Percentiles rank a stretch among this genome's conserved stretches.
Evolutionary conservation across 257 asterid species (phyloP).

Genomic region (Penstemon eatonii): DNA sequence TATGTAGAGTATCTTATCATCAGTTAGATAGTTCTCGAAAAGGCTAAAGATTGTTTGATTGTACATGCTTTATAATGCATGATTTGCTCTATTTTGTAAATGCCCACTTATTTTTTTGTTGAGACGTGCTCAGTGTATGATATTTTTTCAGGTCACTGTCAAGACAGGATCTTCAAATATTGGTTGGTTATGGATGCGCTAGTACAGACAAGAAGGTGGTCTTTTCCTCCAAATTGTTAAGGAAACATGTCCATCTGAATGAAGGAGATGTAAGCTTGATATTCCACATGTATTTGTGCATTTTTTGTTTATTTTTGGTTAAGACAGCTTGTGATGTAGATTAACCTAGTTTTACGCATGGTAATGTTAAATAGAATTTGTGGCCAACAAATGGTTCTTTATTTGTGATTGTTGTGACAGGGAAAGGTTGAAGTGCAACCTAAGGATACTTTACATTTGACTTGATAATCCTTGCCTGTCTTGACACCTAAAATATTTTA

Average conservation of each 20-base stretch:
- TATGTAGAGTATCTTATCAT: not conserved
- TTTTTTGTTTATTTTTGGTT: slow-evolving; percentile 11
- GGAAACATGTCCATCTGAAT: slow-evolving; percentile 82
- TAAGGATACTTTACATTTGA: not conserved
- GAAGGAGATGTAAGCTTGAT: slow-evolving; percentile 94
- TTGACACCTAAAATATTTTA: not conserved
- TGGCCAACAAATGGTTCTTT: not conserved
- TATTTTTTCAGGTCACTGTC: slow-evolving; percentile 80
- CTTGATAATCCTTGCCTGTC: slow-evolving; percentile 5
- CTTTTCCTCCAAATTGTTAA: slow-evolving; percentile 72
- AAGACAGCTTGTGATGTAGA: slow-evolving; percentile 1
- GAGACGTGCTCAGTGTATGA: slow-evolving; percentile 25
- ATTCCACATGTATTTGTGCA: slow-evolving; percentile 17
- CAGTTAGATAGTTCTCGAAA: no score
- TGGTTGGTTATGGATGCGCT: slow-evolving; percentile 97
- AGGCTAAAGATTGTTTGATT: not conserved
- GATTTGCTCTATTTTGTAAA: not conserved
- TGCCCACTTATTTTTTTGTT: slow-evolving; percentile 8
- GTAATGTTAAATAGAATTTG: not conserved
- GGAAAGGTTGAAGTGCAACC: not conserved
- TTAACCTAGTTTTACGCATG: not conserved
- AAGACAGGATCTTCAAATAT: slow-evolving; percentile 83
- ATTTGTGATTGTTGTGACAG: not conserved
- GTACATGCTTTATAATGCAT: slow-evolving; percentile 24
- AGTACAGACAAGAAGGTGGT: slow-evolving; percentile 74